Evolutionary conservation across 2,329 filamentous ascomycete genomes (phyloP).

Genomic region (Calycina herbarum): DNA sequence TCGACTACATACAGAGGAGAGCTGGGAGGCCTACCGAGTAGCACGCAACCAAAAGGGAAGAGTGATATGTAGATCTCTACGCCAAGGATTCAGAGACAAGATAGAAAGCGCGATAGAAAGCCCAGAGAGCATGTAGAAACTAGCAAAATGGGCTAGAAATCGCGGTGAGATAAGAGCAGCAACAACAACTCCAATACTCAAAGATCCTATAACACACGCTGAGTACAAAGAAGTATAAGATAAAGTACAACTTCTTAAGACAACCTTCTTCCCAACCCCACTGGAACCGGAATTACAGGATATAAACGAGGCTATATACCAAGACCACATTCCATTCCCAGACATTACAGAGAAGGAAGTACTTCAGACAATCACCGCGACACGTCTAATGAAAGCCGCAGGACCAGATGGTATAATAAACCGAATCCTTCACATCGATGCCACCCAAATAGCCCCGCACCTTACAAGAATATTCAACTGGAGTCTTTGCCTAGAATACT

Average conservation of each 20-base stretch:
- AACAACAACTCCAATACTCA: conserved; percentile 13
- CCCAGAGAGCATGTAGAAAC: conserved; percentile 16
- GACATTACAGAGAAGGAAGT: no score
- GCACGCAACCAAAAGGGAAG: conserved; percentile 19
- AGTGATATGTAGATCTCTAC: conserved; percentile 12
- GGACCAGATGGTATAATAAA: conserved; percentile 26
- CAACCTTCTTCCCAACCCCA: conserved; percentile 19
- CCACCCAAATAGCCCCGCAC: conserved; percentile 16
- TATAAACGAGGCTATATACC: no score
- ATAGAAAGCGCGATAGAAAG: conserved; percentile 17
- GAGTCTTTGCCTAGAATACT: conserved; percentile 22
- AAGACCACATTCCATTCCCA: no score
- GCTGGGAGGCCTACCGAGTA: conserved; percentile 18
- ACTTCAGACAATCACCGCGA: conserved; percentile 14
- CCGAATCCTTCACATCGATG: conserved; percentile 14
- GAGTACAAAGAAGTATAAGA: no score
- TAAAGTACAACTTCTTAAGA: conserved; percentile 5
- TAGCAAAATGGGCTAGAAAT: conserved; percentile 21
- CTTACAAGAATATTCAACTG: conserved; percentile 23
- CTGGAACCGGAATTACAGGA: conserved; percentile 23
- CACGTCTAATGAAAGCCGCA: conserved; percentile 23
- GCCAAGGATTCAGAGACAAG: conserved; percentile 12
- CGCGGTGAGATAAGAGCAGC: conserved; percentile 6
- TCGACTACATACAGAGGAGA: conserved; percentile 13
- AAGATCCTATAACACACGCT: no score